Base-by-base conservation (phyloP, 192 early-diverging fungal species). In the Radiomyces spectabilis region DNA sequence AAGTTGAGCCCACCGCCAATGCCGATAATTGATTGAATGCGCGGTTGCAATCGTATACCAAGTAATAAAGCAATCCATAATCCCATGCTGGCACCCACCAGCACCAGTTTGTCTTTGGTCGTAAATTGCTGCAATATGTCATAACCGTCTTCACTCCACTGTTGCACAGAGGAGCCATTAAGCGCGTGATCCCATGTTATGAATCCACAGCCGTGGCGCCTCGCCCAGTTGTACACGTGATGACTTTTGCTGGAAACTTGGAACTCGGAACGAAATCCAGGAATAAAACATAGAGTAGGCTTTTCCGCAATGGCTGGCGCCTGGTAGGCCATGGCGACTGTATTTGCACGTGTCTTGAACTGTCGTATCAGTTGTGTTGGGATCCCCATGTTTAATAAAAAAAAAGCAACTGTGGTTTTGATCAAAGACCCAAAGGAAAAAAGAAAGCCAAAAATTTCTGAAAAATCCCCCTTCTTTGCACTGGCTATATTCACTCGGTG, bases 271-370 rank as follows among this genome's bases (percentile, higher is more conserved):
- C 48, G 41, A 29, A 63, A 69, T 2, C 67, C 68, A 16, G 68
- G 68, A 42, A 71, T 67, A 41, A 61, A 71, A 24, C 64, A 66
- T 9, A 66, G 13, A 4, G 64, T 66, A 6, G 53, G 51, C 19
- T n/a, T n/a, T n/a, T n/a, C n/a, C n/a, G n/a, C n/a, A n/a, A n/a
- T n/a, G n/a, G n/a, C n/a, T n/a, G n/a, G n/a, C n/a, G n/a, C n/a
- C n/a, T n/a, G n/a, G n/a, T n/a, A n/a, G n/a, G n/a, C n/a, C n/a
- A n/a, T n/a, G n/a, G n/a, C n/a, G n/a, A n/a, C n/a, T n/a, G n/a
- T n/a, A n/a, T n/a, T n/a, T n/a, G n/a, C n/a, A n/a, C n/a, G n/a
- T n/a, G n/a, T n/a, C n/a, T n/a, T n/a, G n/a, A n/a, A n/a, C n/a
- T n/a, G n/a, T n/a, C n/a, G n/a, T n/a, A n/a, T n/a, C n/a, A n/a